A percentile compares a stretch with the other conserved stretches of the same genome.
phyloP scores from a whole-genome alignment of 2,329 filamentous ascomycete species.

The Acrocalymma vagum region DNA sequence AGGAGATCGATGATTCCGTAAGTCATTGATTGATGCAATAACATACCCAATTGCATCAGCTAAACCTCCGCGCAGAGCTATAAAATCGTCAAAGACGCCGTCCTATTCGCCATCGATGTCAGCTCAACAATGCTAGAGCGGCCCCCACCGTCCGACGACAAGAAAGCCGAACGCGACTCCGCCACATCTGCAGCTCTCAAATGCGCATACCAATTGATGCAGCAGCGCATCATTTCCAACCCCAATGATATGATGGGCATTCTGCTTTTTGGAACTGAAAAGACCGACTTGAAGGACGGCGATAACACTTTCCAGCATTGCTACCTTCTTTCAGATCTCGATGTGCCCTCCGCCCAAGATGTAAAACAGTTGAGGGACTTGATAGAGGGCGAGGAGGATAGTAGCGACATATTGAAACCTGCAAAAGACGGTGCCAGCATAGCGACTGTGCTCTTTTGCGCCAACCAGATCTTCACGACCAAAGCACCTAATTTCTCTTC shows the following conservation, averaged over 20 bases:
- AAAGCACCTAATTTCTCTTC: constrained; percentile 95
- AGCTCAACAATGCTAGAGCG: constrained; percentile 83
- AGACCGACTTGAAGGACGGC: constrained; percentile 61
- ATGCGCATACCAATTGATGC: constrained; percentile 94
- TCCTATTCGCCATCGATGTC: constrained; percentile 94
- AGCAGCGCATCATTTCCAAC: constrained; percentile 96
- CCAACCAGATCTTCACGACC: constrained; percentile 95
- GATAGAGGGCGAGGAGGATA: constrained; percentile 79
- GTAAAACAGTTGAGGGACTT: constrained; percentile 81
- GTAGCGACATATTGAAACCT: constrained; percentile 73
- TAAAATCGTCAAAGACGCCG: constrained; percentile 93
- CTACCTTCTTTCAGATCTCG: constrained; percentile 88
- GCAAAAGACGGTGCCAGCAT: constrained; percentile 77
- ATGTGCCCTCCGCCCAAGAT: constrained; percentile 85
- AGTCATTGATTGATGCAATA: constrained; percentile 23
- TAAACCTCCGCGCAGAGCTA: constrained; percentile 68
- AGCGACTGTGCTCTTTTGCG: constrained; percentile 91
- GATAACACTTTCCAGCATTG: constrained; percentile 83
- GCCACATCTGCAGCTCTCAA: constrained; percentile 86
- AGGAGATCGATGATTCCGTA: constrained; percentile 73
- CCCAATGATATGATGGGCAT: constrained; percentile 98
- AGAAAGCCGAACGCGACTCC: constrained; percentile 80
- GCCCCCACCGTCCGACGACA: constrained; percentile 68
- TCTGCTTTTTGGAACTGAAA: constrained; percentile 86
- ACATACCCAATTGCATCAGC: background rate